Evolutionary conservation across 441 rosid species (phyloP).

Genomic region (Gossypium lobatum): DNA sequence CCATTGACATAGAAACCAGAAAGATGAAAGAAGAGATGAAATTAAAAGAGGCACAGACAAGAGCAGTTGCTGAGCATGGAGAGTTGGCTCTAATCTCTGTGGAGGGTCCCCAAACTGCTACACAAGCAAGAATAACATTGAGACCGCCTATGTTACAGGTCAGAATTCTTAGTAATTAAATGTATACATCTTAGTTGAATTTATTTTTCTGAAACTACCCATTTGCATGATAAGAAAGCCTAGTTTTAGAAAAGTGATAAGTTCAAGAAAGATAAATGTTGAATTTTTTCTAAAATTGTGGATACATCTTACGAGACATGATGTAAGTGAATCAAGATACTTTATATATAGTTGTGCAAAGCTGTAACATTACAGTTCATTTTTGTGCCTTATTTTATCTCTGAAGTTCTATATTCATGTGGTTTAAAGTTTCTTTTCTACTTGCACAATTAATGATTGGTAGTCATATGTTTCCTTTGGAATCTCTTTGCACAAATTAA

Average conservation of each 20-base stretch:
- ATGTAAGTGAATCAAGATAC: neutral
- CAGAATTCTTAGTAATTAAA: neutral
- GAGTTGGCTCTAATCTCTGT: conserved; percentile 89
- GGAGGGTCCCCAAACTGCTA: conserved; percentile 54
- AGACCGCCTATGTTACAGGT: conserved; percentile 99
- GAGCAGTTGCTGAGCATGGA: conserved; percentile 89
- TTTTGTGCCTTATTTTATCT: neutral
- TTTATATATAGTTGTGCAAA: neutral
- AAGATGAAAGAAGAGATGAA: conserved; percentile 89
- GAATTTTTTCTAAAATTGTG: neutral
- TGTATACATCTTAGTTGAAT: neutral
- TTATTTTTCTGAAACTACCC: neutral
- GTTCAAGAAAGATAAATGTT: neutral
- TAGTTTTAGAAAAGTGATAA: neutral
- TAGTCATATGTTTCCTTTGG: neutral
- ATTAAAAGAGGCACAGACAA: conserved; percentile 78
- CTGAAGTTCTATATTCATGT: neutral
- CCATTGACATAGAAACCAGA: conserved; percentile 80
- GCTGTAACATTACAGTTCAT: neutral
- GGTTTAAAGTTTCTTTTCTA: neutral
- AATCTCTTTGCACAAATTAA: neutral
- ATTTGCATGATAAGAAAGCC: conserved; percentile 2
- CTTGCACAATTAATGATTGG: neutral
- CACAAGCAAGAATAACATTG: conserved; percentile 67
- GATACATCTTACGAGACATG: neutral